Conservation (phyloP, 306 rosid species). For the Coriaria nepalensis region DNA sequence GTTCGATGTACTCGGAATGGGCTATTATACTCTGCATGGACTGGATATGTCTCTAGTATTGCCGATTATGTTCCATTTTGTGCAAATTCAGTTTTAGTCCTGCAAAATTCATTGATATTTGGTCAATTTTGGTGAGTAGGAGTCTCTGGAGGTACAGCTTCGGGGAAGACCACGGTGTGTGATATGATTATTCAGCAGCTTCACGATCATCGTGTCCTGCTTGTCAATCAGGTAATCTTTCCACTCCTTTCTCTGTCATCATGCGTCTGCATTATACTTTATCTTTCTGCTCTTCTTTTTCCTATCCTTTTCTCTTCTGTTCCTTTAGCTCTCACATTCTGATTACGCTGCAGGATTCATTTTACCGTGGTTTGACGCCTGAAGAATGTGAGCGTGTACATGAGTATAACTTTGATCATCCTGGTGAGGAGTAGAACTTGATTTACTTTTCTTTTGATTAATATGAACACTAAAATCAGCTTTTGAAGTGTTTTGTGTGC, state of each 20-base stretch:
- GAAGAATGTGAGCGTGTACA: conserved; percentile 61
- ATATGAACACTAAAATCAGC: too few species aligned
- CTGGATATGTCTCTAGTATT: too few species aligned
- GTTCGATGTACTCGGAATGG: too few species aligned
- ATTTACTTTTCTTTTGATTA: too few species aligned
- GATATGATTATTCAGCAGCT: conserved; percentile 99
- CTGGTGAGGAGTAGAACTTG: conserved; percentile 32
- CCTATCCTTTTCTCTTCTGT: conserved; percentile 1
- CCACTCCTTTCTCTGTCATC: too few species aligned
- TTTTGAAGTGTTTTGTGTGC: too few species aligned
- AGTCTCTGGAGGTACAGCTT: conserved; percentile 98
- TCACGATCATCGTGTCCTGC: conserved; percentile 92
- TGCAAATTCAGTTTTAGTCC: too few species aligned
- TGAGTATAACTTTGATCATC: conserved; percentile 96
- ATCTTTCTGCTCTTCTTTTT: not conserved
- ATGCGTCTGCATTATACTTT: not conserved
- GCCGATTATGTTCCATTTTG: too few species aligned
- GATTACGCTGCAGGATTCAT: conserved; percentile 47
- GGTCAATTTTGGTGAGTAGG: conserved; percentile 27
- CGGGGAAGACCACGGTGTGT: conserved; percentile 95
- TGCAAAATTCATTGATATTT: too few species aligned
- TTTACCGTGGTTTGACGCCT: conserved; percentile 89
- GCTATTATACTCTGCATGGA: too few species aligned
- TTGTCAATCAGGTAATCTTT: conserved; percentile 69
- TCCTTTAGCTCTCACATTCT: not conserved